Conservation (phyloP, 2,329 filamentous ascomycete genomes). For the Davidsoniella virescens region DNA sequence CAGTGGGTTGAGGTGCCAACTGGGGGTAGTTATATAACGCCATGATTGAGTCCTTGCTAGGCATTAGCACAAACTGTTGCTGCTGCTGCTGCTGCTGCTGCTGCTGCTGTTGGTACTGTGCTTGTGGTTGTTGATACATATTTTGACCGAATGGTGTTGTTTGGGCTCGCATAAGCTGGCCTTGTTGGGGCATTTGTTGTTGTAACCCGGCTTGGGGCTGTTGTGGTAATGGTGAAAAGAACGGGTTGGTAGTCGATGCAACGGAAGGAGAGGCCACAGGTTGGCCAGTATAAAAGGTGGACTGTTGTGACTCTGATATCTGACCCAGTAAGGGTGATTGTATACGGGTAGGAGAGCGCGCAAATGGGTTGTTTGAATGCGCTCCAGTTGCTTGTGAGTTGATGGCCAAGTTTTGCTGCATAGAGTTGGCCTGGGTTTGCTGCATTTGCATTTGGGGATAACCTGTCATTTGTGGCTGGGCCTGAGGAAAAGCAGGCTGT, state of each 20-base stretch:
- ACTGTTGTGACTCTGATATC: slow-evolving; percentile 34
- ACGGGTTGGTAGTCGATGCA: slow-evolving; percentile 20
- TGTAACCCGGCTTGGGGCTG: slow-evolving; percentile 16
- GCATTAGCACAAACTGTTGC: slow-evolving; percentile 23
- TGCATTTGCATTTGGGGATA: slow-evolving; percentile 20
- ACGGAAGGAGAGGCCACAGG: slow-evolving; percentile 2
- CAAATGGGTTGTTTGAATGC: slow-evolving; percentile 31
- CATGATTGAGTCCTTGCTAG: slow-evolving; percentile 60
- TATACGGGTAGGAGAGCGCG: slow-evolving; percentile 32
- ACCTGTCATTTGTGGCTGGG: slow-evolving; percentile 15
- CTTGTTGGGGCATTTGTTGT: slow-evolving; percentile 14
- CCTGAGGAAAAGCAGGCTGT: neutral
- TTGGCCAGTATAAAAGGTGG: slow-evolving; percentile 22
- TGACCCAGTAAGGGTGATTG: slow-evolving; percentile 33
- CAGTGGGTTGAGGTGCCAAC: slow-evolving; percentile 13
- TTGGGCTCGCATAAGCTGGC: slow-evolving; percentile 5
- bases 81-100: slow-evolving; percentile 21
- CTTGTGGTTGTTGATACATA: slow-evolving; percentile 14
- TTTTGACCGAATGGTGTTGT: slow-evolving; percentile 12
- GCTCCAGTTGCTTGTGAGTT: slow-evolving; percentile 24
- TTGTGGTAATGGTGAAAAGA: slow-evolving; percentile 19
- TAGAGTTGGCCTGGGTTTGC: slow-evolving; percentile 17
- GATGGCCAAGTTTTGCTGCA: slow-evolving; percentile 23
- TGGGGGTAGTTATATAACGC: slow-evolving; percentile 51
- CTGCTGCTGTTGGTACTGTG: slow-evolving; percentile 14